Percentiles rank a stretch among this genome's conserved stretches.
These are phyloP conservation scores for Achaetomiella virescens DNA, from an alignment of 495 filamentous ascomycete genomes.

Conservation along the genomic window DNA sequence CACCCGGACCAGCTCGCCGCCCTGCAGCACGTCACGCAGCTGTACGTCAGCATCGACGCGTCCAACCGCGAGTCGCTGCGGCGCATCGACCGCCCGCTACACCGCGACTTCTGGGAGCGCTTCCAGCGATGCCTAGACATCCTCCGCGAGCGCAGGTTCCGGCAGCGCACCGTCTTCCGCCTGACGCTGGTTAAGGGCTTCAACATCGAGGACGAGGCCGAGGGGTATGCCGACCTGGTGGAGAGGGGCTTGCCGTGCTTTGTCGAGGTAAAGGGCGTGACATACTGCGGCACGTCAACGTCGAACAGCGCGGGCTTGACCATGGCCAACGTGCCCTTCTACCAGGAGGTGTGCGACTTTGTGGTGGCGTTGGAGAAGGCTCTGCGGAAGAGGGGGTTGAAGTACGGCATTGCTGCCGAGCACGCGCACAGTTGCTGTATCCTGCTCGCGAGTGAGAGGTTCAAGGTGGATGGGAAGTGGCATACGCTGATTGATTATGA, in stretches of 20 bases:
- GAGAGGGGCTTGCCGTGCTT: conserved; percentile 80
- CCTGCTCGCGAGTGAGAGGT: conserved; percentile 71
- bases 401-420: conserved; percentile 89
- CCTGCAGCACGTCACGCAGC: conserved; percentile 77
- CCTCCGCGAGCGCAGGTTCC: conserved; percentile 68
- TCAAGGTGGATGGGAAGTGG: conserved; percentile 69
- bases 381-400: conserved; percentile 58
- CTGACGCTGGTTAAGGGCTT: conserved; percentile 93
- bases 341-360: conserved; percentile 77
- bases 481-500: conserved; percentile 87
- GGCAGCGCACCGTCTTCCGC: conserved; percentile 89
- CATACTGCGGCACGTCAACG: conserved; percentile 87
- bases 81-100: conserved; percentile 82
- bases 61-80: conserved; percentile 82
- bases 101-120: conserved; percentile 96
- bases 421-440: conserved; percentile 93
- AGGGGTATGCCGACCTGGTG: conserved; percentile 85
- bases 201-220: conserved; percentile 88
- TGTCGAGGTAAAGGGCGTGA: conserved; percentile 93
- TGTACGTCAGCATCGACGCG: conserved; percentile 94
- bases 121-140: conserved; percentile 89
- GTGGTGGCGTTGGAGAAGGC: conserved; percentile 64
- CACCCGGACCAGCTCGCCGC: conserved; percentile 85
- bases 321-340: conserved; percentile 96
- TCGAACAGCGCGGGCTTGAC: conserved; percentile 74